Evolutionary conservation across 495 filamentous ascomycete species (phyloP).

Genomic region (Aspergillus heteromorphus): DNA sequence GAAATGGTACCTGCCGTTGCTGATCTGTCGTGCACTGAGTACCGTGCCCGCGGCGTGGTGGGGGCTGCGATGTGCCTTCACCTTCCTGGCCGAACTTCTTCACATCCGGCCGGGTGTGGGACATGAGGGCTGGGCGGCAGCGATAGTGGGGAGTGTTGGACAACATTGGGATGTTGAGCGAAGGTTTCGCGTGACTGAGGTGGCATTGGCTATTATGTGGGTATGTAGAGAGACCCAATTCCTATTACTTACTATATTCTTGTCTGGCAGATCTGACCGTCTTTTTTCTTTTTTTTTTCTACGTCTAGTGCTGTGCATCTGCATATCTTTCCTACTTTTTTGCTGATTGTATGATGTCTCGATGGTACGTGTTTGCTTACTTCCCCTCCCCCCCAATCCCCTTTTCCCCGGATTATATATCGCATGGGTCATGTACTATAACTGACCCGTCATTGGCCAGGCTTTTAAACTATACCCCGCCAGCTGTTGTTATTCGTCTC

Average conservation of each 20-base stretch:
- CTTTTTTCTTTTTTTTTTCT: not conserved
- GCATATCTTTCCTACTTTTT: slow-evolving; percentile 87
- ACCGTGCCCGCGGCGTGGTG: slow-evolving; percentile 57
- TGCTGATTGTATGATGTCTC: slow-evolving; percentile 87
- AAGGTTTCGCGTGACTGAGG: slow-evolving; percentile 65
- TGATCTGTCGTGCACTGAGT: slow-evolving; percentile 56
- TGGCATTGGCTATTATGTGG: slow-evolving; percentile 77
- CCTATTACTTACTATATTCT: not conserved
- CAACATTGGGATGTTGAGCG: slow-evolving; percentile 50
- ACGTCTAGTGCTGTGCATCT: slow-evolving; percentile 65
- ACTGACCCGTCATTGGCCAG: slow-evolving; percentile 27
- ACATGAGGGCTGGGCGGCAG: slow-evolving; percentile 41
- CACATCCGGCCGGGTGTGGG: slow-evolving; percentile 43
- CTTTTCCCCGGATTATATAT: not conserved
- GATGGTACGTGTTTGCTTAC: slow-evolving; percentile 65
- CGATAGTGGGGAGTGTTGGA: slow-evolving; percentile 40
- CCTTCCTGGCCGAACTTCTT: slow-evolving; percentile 53
- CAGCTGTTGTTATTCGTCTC: slow-evolving; percentile 76
- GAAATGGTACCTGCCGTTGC: slow-evolving; percentile 57
- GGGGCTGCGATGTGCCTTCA: slow-evolving; percentile 56
- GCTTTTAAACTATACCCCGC: slow-evolving; percentile 84
- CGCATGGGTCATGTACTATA: not conserved
- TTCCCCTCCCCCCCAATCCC: not conserved
- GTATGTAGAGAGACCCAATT: slow-evolving; percentile 44
- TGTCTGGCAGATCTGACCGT: not conserved